These are phyloP conservation scores for Tylopilus intermedius DNA, from an alignment of 768 basidiomycete species.

Conservation along the genomic window DNA sequence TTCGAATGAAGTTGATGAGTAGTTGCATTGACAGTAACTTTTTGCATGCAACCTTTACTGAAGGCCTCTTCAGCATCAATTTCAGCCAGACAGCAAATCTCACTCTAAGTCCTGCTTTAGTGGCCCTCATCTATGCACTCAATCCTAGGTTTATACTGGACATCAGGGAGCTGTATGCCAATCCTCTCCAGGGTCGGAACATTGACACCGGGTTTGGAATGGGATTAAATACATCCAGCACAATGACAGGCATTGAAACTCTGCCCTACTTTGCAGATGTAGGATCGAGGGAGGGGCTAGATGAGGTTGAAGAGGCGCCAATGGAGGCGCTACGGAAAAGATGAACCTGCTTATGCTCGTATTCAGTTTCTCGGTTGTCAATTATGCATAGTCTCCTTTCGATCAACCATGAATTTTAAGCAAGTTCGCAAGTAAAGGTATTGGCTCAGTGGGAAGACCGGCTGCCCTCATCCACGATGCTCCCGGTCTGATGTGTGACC, in stretches of 20 bases:
- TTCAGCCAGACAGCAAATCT: background rate
- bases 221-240: background rate
- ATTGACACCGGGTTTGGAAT: slow-evolving; percentile 8
- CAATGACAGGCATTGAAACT: background rate
- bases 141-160: slow-evolving; percentile 9
- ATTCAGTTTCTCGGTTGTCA: too few relatives aligned
- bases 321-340: background rate
- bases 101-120: background rate
- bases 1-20: background rate
- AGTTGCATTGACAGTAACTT: background rate
- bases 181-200: background rate
- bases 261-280: background rate
- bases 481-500: too few relatives aligned
- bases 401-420: too few relatives aligned
- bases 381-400: too few relatives aligned
- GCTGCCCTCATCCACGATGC: too few relatives aligned
- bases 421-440: too few relatives aligned
- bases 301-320: background rate
- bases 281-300: background rate
- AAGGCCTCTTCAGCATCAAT: background rate
- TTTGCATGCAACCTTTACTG: background rate
- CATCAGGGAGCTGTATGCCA: slow-evolving; percentile 1
- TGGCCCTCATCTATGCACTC: background rate
- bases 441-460: too few relatives aligned
- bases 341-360: too few relatives aligned